Conservation (phyloP, 2,329 filamentous ascomycete genomes). For the Emmonsia crescens region DNA sequence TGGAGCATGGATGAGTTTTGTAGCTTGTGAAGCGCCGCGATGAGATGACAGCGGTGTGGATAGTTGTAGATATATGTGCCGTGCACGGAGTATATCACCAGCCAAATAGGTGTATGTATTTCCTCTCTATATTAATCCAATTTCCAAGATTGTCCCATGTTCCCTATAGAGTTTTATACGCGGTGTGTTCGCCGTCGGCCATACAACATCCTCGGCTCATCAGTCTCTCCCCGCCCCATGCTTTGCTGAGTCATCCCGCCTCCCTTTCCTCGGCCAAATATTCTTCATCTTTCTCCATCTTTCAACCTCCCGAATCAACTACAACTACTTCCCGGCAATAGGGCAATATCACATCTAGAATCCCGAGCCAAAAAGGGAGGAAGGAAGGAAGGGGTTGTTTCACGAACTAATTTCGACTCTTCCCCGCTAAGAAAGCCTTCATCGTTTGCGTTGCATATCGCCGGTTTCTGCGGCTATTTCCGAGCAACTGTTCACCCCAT, state of each 20-base stretch:
- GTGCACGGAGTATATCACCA: too few relatives aligned
- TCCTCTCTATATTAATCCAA: not conserved
- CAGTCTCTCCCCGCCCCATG: not conserved
- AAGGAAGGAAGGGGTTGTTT: not conserved
- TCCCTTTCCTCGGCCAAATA: not conserved
- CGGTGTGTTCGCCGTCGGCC: not conserved
- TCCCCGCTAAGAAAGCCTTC: not conserved
- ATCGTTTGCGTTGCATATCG: not conserved
- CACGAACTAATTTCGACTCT: not conserved
- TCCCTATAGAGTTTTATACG: too few relatives aligned
- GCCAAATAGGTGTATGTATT: too few relatives aligned
- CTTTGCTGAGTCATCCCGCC: constrained; percentile 2
- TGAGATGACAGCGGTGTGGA: not conserved
- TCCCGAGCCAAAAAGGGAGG: not conserved
- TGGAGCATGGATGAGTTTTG: not conserved
- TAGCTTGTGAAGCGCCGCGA: not conserved
- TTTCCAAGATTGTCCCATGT: too few relatives aligned
- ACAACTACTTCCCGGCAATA: not conserved
- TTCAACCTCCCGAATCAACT: not conserved
- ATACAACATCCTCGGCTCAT: not conserved
- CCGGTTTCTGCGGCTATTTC: not conserved
- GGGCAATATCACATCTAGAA: not conserved
- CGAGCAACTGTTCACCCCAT: not conserved
- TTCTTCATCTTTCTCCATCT: not conserved
- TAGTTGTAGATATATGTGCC: too few relatives aligned